Base-by-base conservation (phyloP, 345 rosid genomes). In the Cardamine chenopodiifolia region DNA sequence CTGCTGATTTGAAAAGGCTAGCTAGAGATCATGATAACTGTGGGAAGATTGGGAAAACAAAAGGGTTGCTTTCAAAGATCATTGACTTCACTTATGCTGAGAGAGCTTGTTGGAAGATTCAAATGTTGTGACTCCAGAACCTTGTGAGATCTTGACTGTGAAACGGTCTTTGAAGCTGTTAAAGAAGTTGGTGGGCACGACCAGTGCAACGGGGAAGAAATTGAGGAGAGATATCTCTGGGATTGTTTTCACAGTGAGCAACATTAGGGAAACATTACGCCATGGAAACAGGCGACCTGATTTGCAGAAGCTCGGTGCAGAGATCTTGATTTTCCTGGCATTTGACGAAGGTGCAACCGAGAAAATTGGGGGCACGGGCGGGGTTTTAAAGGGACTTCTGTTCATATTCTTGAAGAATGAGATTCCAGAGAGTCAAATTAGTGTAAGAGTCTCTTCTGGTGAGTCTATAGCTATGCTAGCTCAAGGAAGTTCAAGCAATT, bases 381-480 rank as follows among this genome's bases (percentile, higher is more conserved):
- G 97, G 37, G 68, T 94, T 44, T 85, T 94, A 1, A 86, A 80
- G 79, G 98, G 91, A 68, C 79, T 94, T 72, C 68, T 91, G 60
- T 75, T 68, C 54, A 88, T 94, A 68, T 91, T 94, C 81, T 87
- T 90, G 80, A 79, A 79, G 6, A 82, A 83, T 18, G 80, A 72
- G 25, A 60, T 70, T n/a, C 70, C 75, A 1, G 86, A 75, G 40
- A 32, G 53, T 62, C 83, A 73, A 52, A 81, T 75, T 58, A 77
- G 64, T 32, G 93, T 83, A 18, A 81, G 92, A 66, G 78, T 60
- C 56, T 95, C 92, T 2, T 89, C 92, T 28, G 98, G 98, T 54
- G 96, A 88, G 68, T 90, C 98, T 20, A 77, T 94, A 55, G 93
- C 98, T 25, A 86, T 94, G 97, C 63, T 94, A 70, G 89, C 88